Evolutionary conservation across 164 flowering plant species (phyloP).

Genomic region (Brasenia schreberi): DNA sequence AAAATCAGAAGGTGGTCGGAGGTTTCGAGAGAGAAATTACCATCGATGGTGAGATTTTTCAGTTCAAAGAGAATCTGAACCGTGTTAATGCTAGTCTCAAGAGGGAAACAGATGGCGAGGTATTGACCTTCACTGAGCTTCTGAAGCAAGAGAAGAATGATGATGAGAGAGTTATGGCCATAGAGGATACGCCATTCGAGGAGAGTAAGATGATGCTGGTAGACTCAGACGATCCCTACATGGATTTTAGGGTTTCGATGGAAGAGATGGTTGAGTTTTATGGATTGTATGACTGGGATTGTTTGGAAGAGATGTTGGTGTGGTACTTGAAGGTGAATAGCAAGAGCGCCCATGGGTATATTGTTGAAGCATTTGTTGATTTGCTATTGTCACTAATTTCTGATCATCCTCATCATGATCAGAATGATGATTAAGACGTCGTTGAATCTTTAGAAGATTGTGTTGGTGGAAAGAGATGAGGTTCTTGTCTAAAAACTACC

Average conservation of each 20-base stretch:
- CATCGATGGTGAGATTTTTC: neutral
- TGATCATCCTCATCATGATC: neutral
- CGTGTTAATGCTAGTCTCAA: neutral
- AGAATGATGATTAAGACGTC: neutral
- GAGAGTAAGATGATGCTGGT: conserved; percentile 45
- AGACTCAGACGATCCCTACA: conserved; percentile 61
- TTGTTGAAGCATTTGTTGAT: conserved; percentile 74
- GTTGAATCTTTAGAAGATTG: neutral
- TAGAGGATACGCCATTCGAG: conserved; percentile 14
- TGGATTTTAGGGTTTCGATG: conserved; percentile 72
- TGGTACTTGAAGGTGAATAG: conserved; percentile 68
- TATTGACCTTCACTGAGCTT: neutral
- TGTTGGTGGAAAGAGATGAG: neutral
- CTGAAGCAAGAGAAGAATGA: neutral
- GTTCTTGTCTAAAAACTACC: too few species aligned
- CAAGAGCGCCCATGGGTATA: conserved; percentile 46
- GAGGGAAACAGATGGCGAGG: neutral
- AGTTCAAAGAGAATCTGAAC: neutral
- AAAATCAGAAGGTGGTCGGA: neutral
- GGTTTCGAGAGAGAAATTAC: neutral
- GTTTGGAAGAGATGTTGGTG: conserved; percentile 49
- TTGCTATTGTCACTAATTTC: conserved; percentile 21
- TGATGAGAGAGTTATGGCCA: neutral
- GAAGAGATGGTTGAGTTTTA: conserved; percentile 78
- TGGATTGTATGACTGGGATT: conserved; percentile 55